A percentile compares a stretch with the other conserved stretches of the same genome.
Evolutionary conservation across 208 protist species (phyloP).

Genomic region (Entamoeba invadens): DNA sequence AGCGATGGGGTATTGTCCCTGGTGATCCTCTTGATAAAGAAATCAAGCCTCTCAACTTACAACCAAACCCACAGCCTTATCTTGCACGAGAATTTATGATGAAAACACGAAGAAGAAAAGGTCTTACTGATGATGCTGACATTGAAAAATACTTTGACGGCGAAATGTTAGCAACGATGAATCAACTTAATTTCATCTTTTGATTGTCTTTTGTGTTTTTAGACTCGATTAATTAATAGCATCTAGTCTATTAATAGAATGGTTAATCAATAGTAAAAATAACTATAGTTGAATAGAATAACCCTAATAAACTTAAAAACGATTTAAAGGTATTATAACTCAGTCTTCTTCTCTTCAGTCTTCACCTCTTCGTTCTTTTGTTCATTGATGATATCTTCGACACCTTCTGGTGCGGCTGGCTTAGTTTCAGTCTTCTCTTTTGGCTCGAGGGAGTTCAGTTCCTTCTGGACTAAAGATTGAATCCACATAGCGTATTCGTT

Average conservation of each 20-base stretch:
- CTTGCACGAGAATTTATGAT: conserved; percentile 95
- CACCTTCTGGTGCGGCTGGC: not conserved
- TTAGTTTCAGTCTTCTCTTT: not conserved
- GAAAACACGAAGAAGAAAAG: conserved; percentile 87
- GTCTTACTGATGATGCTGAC: conserved; percentile 61
- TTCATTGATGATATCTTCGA: not conserved
- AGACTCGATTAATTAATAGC: too few species aligned
- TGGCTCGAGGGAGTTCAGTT: not conserved
- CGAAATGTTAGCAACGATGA: not conserved
- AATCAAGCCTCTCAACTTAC: conserved; percentile 74
- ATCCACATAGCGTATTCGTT: not conserved
- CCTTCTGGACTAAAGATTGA: not conserved
- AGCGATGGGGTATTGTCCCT: conserved; percentile 81
- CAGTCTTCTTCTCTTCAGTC: too few species aligned
- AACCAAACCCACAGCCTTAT: conserved; percentile 64
- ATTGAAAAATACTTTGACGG: conserved; percentile 69
- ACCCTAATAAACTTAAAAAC: too few species aligned
- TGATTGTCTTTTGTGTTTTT: not conserved
- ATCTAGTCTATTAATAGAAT: too few species aligned
- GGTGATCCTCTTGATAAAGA: conserved; percentile 88
- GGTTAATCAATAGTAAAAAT: too few species aligned
- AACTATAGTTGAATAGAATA: too few species aligned
- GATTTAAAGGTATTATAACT: too few species aligned
- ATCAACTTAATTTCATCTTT: not conserved
- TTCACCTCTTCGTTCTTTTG: not conserved